Evolutionary conservation across 345 rosid genomes (phyloP).

Genomic region (Isatis tinctoria): DNA sequence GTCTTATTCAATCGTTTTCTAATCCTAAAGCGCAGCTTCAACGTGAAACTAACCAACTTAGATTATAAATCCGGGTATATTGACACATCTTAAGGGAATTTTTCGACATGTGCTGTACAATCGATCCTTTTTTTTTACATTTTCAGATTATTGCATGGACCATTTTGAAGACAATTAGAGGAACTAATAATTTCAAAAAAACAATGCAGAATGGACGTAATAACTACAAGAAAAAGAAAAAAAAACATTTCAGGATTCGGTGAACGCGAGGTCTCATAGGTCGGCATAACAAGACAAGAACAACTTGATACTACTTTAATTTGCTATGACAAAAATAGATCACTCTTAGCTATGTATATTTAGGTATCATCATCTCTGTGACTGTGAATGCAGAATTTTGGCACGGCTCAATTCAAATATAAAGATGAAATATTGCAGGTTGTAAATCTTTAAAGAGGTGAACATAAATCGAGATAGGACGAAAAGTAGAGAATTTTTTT

Average conservation of each 20-base stretch:
- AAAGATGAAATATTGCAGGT: neutral
- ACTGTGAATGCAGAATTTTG: neutral
- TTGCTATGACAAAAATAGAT: neutral
- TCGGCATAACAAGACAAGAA: slow-evolving; percentile 31
- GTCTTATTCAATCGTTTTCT: slow-evolving; percentile 16
- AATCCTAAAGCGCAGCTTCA: neutral
- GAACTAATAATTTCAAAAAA: neutral
- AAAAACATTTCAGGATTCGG: no score
- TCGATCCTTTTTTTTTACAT: neutral
- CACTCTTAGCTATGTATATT: neutral
- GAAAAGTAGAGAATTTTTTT: neutral
- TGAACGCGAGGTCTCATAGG: slow-evolving; percentile 3
- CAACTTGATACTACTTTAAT: neutral
- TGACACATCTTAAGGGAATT: neutral
- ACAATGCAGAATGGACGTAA: neutral
- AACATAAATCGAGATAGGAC: neutral
- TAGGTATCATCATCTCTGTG: neutral
- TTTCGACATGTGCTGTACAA: neutral
- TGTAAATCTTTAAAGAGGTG: neutral
- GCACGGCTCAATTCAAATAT: neutral
- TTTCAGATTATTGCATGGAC: slow-evolving; percentile 8
- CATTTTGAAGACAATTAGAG: neutral
- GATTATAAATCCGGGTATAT: neutral
- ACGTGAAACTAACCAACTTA: neutral
- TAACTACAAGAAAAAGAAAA: neutral